A percentile compares a stretch with the other conserved stretches of the same genome.
These are phyloP conservation scores for Penicillium sp. DNA, from an alignment of 2,329 filamentous ascomycete genomes.

Conservation along the genomic window DNA sequence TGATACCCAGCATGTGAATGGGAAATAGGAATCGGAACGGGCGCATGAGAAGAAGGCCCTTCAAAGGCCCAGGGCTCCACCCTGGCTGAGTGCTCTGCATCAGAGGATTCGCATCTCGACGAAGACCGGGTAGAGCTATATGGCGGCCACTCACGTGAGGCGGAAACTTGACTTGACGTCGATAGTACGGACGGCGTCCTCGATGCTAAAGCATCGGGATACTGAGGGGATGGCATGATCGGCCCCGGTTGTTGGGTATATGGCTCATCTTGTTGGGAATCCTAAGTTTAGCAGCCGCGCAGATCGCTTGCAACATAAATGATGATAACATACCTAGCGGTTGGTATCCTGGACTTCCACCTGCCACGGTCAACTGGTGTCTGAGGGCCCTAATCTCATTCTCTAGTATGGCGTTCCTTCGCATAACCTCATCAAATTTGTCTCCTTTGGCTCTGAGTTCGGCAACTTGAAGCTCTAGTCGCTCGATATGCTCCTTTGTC, in stretches of 20 bases:
- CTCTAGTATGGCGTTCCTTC: slow-evolving; percentile 60
- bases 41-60: slow-evolving; percentile 22
- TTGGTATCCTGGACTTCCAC: slow-evolving; percentile 31
- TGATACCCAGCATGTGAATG: slow-evolving; percentile 30
- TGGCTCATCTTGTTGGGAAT: slow-evolving; percentile 21
- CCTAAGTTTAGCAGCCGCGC: slow-evolving; percentile 22
- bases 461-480: slow-evolving; percentile 59
- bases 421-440: slow-evolving; percentile 57
- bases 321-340: slow-evolving; percentile 1
- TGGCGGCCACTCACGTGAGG: slow-evolving; percentile 34
- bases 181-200: slow-evolving; percentile 32
- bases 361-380: slow-evolving; percentile 48
- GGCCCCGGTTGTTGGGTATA: slow-evolving; percentile 24
- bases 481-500: slow-evolving; percentile 64
- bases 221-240: slow-evolving; percentile 31
- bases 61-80: slow-evolving; percentile 32
- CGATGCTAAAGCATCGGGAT: slow-evolving; percentile 26
- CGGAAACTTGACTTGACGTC: slow-evolving; percentile 32
- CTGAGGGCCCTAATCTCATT: slow-evolving; percentile 60
- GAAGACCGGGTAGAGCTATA: slow-evolving; percentile 34
- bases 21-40: slow-evolving; percentile 22
- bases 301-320: not conserved
- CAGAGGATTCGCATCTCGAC: slow-evolving; percentile 33
- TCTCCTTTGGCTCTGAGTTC: slow-evolving; percentile 57
- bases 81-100: slow-evolving; percentile 31